Evolutionary conservation across 345 rosid species (phyloP), one percentile per base, ranked within the genome.

Genomic region (Orychophragmus violaceus): DNA sequence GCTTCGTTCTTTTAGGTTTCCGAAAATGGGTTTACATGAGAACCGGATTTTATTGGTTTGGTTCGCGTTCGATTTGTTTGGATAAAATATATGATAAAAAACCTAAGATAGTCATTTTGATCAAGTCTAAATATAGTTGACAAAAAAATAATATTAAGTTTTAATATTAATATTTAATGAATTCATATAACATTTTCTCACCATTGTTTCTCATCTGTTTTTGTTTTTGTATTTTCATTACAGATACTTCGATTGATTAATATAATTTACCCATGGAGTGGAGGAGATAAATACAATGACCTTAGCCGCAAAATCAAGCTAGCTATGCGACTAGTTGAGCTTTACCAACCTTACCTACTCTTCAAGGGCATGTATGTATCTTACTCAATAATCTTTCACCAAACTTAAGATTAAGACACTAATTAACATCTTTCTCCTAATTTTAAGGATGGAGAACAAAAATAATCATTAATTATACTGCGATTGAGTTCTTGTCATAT

Each of bases 271-370:
- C 77, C 77, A 53, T 74, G 77, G 77, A 60, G 77, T 54, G 17
- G 37, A 6, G 69, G 74, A 61, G 77, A 74, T 19, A 74, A 68
- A 22, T 74, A 67, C 69, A 54, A n/a, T 35, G 77, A 74, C 17
- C 44, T 33, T 1, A 62, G 62, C 69, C 77, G 77, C 3, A 74
- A 74, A 22, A 32, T 74, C 75, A 87, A 69, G 8, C 77, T 75
- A 16, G 90, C 87, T 41, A 75, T 90, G 88, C 76, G 88, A 44
- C 48, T 94, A 32, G 86, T 80, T 12, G 93, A 90, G 23, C 85
- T 94, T 21, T 94, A 94, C 75, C 58, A 81, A 62, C 95, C 99
- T 12, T 94, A 94, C 69, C 77, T 88, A 73, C 88, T 90, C 89
- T 94, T 87, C 85, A 33, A 67, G 48, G 98, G 85, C 75, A 70